A percentile compares a stretch with the other conserved stretches of the same genome.
Evolutionary conservation across 257 asterid genomes (phyloP).

Genomic region (Scutellaria galericulata): DNA sequence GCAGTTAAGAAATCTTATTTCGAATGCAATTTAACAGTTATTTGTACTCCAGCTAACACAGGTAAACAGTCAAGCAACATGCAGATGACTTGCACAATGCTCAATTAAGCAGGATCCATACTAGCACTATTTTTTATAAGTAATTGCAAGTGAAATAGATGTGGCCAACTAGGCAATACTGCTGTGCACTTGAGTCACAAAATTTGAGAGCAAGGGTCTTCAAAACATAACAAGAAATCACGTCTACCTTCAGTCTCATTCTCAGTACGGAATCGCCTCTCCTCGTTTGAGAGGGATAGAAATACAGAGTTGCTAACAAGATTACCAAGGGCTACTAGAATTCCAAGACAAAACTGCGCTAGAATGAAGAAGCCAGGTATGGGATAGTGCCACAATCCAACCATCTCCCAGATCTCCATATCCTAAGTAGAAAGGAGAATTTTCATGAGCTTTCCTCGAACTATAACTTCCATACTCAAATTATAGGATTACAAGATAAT

Average conservation of each 20-base stretch:
- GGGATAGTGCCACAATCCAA: conserved; percentile 98
- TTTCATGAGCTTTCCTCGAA: conserved; percentile 34
- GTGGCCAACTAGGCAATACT: not conserved
- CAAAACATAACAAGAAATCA: conserved; percentile 17
- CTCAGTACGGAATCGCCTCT: conserved; percentile 57
- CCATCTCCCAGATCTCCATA: conserved; percentile 98
- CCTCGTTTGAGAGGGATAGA: conserved; percentile 81
- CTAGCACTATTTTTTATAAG: conserved; percentile 26
- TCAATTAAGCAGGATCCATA: not conserved
- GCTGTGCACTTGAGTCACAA: not conserved
- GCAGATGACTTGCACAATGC: not conserved
- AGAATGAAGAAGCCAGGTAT: conserved; percentile 96
- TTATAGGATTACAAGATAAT: conserved; percentile 31
- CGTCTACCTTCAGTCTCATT: conserved; percentile 68
- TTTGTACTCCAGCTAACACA: not conserved
- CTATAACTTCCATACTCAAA: conserved; percentile 25
- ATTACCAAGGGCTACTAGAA: conserved; percentile 97
- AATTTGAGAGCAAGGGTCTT: not conserved
- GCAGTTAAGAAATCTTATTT: not conserved
- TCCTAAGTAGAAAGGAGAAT: conserved; percentile 56
- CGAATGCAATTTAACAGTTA: not conserved
- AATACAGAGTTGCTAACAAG: conserved; percentile 93
- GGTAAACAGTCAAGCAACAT: not conserved
- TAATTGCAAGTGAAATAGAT: not conserved
- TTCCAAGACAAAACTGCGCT: conserved; percentile 94